Evolutionary conservation across 257 asterid species (phyloP).

Genomic region (Coffea canephora): DNA sequence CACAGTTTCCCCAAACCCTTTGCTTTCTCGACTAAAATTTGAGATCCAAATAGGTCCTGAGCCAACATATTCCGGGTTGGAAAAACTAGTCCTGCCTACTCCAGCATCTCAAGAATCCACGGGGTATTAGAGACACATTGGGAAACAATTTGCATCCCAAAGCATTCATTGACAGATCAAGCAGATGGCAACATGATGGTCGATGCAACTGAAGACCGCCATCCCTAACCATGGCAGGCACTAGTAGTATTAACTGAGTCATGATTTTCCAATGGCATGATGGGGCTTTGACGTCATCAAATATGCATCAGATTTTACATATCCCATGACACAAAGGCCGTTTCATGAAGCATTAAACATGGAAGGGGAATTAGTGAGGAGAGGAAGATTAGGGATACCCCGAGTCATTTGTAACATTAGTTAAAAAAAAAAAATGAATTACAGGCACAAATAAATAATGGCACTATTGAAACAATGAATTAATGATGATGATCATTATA

Average conservation of each 20-base stretch:
- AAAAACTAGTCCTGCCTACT: too few relatives aligned
- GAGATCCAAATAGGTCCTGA: too few relatives aligned
- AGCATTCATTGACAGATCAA: too few relatives aligned
- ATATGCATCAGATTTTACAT: not conserved
- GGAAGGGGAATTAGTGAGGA: not conserved
- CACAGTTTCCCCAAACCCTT: too few relatives aligned
- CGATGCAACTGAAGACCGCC: too few relatives aligned
- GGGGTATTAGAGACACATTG: too few relatives aligned
- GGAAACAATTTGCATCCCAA: too few relatives aligned
- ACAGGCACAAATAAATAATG: not conserved
- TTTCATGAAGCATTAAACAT: not conserved
- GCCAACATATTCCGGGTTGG: too few relatives aligned
- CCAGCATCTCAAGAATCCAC: too few relatives aligned
- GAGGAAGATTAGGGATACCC: not conserved
- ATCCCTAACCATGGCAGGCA: too few relatives aligned
- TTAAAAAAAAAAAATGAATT: not conserved
- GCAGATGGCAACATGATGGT: too few relatives aligned
- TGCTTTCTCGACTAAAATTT: too few relatives aligned
- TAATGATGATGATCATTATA: slow-evolving; percentile 17
- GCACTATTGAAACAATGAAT: slow-evolving; percentile 17
- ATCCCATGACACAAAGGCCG: not conserved
- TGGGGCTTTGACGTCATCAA: not conserved
- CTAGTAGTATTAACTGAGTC: not conserved
- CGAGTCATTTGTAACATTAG: not conserved
- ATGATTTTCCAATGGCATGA: not conserved